Percentiles rank a stretch among this genome's conserved stretches.
Evolutionary conservation across 441 rosid genomes (phyloP).

Genomic region (Euphorbia corollata): DNA sequence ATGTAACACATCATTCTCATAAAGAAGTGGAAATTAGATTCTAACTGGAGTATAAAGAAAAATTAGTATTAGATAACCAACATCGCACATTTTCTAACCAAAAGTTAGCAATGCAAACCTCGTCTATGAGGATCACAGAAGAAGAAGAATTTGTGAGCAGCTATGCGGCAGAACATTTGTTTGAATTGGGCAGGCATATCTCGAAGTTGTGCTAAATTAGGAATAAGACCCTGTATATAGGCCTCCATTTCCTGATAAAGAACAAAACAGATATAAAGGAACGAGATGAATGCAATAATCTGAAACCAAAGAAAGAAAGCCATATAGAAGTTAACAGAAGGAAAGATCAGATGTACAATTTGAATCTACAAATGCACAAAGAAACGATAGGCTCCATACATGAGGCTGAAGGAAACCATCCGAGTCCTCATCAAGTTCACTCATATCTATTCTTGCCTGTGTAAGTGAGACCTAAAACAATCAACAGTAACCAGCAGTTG

Average conservation of each 20-base stretch:
- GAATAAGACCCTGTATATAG: conserved; percentile 91
- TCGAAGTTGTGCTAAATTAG: conserved; percentile 89
- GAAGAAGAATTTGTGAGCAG: conserved; percentile 96
- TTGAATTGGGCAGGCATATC: conserved; percentile 85
- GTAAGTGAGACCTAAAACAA: conserved; percentile 88
- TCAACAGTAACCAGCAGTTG: conserved; percentile 16
- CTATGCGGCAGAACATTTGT: conserved; percentile 93
- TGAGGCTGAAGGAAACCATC: conserved; percentile 92
- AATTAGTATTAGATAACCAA: no score
- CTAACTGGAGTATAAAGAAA: no score
- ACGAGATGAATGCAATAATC: conserved; percentile 3
- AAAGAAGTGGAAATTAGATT: no score
- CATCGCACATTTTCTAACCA: no score
- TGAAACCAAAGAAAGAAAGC: not conserved
- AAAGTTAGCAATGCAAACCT: conserved; percentile 37
- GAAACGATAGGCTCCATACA: conserved; percentile 31
- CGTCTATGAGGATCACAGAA: conserved; percentile 97
- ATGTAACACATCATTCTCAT: not conserved
- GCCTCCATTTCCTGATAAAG: conserved; percentile 87
- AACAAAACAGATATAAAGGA: conserved; percentile 15
- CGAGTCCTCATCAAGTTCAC: conserved; percentile 97
- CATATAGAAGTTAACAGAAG: conserved; percentile 5
- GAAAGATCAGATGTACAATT: not conserved
- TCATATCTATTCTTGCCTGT: conserved; percentile 98
- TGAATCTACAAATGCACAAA: conserved; percentile 14